Evolutionary conservation across 129 eudicot genomes (phyloP), one percentile per base, ranked within the genome.

Genomic region (Flaveria sonorensis): DNA sequence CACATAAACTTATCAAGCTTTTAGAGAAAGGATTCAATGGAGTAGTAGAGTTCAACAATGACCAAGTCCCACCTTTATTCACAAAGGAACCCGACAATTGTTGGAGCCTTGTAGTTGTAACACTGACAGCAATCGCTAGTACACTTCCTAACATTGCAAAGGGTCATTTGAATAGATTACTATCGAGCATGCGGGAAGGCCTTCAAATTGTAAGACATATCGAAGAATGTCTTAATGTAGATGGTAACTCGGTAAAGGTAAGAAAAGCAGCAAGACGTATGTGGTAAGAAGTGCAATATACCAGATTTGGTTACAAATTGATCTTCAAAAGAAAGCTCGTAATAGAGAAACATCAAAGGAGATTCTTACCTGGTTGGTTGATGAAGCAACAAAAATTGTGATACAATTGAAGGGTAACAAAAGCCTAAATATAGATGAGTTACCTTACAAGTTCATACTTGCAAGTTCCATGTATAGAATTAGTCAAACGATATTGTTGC

Each of bases 381-480:
- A 57, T 21, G 36, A 57, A 21, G 64, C 65, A 1, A 12, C 11
- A 56, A 56, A 56, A 23, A 18, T 7, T 6, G 24, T n/a, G 3
- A 53, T 1, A 5, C 6, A 32, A 4, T 32, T 32, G 6, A 53
- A 53, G 4, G n/a, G 36, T 9, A 59, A 6, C 36, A 23, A 59
- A 24, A 59, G 4, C 14, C 7, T 15, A 23, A 59, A 18, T 21
- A 20, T 57, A 3, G 64, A 57, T 10, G 16, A 57, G 0, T 57
- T 14, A 21, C 64, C 32, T 21, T 3, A 9, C 20, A 57, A 21
- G 32, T 57, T 57, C 6, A 57, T 57, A 19, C 32, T 19, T 57
- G 64, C 32, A 3, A 57, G 64, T 57, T 57, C 64, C 64, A 57
- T 57, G 32, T 57, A 57, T 13, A 57, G 32, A 57, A 57, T 57